These are phyloP conservation scores for Penicillium sp. DNA, from an alignment of 2,329 filamentous ascomycete species.

Conservation along the genomic window DNA sequence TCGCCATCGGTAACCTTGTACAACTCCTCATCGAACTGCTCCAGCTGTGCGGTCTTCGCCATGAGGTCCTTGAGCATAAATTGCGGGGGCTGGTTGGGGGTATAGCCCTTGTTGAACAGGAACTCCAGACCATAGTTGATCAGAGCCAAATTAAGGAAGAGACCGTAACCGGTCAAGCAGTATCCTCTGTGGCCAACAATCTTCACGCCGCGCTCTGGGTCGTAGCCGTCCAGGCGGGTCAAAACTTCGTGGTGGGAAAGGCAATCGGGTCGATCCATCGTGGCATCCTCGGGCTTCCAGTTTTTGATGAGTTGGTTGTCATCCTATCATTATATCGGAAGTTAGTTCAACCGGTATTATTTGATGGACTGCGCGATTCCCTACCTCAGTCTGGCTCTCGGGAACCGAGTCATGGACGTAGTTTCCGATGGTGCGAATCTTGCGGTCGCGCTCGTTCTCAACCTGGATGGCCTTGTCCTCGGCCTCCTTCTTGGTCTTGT, in stretches of 20 bases:
- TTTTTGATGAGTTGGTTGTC: constrained; percentile 77
- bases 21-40: constrained; percentile 95
- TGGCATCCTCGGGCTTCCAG: constrained; percentile 79
- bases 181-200: constrained; percentile 94
- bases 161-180: constrained; percentile 85
- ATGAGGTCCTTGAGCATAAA: constrained; percentile 96
- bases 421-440: constrained; percentile 85
- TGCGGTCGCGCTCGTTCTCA: constrained; percentile 72
- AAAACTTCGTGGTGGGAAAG: constrained; percentile 97
- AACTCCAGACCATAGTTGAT: constrained; percentile 96
- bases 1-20: constrained; percentile 91
- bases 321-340: constrained; percentile 56
- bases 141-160: constrained; percentile 89
- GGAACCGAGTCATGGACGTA: constrained; percentile 89
- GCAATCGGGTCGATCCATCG: constrained; percentile 72
- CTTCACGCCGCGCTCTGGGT: constrained; percentile 90
- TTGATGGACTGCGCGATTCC: too few relatives aligned
- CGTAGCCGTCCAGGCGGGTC: constrained; percentile 84
- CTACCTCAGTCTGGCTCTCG: constrained; percentile 77
- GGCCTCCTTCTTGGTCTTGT: constrained; percentile 80
- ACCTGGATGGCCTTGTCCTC: constrained; percentile 77
- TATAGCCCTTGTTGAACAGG: constrained; percentile 79
- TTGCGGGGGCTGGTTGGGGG: constrained; percentile 81
- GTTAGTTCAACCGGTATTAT: too few relatives aligned
- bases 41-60: constrained; percentile 96